A percentile compares a stretch with the other conserved stretches of the same genome.
phyloP scores from a whole-genome alignment of 1,139 yeast species.

The Debaryomycetaceae sp. region DNA sequence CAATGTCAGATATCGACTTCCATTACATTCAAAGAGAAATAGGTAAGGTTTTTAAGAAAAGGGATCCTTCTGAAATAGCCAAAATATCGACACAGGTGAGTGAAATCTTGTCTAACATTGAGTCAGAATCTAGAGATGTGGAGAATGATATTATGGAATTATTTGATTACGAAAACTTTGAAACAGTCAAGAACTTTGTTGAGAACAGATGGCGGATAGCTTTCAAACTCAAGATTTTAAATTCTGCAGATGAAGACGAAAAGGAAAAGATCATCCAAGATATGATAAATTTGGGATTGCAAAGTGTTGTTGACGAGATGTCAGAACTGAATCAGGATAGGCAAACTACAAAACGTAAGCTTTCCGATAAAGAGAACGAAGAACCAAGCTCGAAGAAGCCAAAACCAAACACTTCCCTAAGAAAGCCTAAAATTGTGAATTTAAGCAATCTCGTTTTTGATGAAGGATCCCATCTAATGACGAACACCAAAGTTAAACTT shows the following conservation, averaged over 20 bases:
- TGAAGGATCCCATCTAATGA: conserved; percentile 68
- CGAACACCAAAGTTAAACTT: conserved; percentile 62
- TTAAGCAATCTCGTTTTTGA: conserved; percentile 63
- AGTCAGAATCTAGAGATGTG: conserved; percentile 36
- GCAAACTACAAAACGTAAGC: conserved; percentile 14
- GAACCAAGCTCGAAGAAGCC: conserved; percentile 7
- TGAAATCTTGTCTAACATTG: conserved; percentile 14
- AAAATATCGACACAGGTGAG: conserved; percentile 14
- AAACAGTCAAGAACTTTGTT: conserved; percentile 46
- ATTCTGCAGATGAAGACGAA: conserved; percentile 32
- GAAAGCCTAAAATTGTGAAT: conserved; percentile 59
- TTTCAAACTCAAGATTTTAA: conserved; percentile 49
- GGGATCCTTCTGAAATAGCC: conserved; percentile 15
- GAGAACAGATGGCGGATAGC: conserved; percentile 52
- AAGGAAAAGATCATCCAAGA: conserved; percentile 20
- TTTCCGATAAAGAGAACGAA: conserved; percentile 7
- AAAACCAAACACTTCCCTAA: conserved; percentile 8
- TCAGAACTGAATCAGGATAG: conserved; percentile 8
- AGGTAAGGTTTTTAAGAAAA: conserved; percentile 9
- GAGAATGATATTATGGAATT: conserved; percentile 52
- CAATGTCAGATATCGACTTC: conserved; percentile 21
- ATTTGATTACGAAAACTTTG: conserved; percentile 50
- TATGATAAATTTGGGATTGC: conserved; percentile 21
- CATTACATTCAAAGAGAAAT: conserved; percentile 23
- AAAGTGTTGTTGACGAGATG: conserved; percentile 26